These are phyloP conservation scores for Fusarium transvaalense DNA, from an alignment of 2,329 filamentous ascomycete genomes.

Conservation along the genomic window DNA sequence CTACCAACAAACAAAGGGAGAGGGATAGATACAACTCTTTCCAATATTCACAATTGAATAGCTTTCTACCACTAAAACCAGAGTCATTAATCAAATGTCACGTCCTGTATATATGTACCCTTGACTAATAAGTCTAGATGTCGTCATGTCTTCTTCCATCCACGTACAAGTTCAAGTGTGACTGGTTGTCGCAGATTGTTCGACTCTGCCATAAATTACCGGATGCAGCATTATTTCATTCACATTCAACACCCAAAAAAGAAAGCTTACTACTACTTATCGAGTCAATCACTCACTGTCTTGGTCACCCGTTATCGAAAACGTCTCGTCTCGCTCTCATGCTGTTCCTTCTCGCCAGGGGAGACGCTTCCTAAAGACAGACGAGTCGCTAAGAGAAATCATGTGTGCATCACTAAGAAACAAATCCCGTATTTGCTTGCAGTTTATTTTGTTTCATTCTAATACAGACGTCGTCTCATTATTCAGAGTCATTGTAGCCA, in stretches of 20 bases:
- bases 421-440: conserved; percentile 21
- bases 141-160: background rate
- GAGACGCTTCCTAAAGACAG: conserved; percentile 23
- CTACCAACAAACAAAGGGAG: too few species aligned
- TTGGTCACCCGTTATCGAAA: conserved; percentile 30
- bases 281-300: conserved; percentile 3
- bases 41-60: background rate
- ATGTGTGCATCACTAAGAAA: conserved; percentile 9
- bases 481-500: conserved; percentile 31
- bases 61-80: background rate
- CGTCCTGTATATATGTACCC: background rate
- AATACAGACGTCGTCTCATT: conserved; percentile 27
- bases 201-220: conserved; percentile 23
- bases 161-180: conserved; percentile 21
- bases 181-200: conserved; percentile 31
- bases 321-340: conserved; percentile 35
- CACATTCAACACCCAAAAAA: conserved; percentile 1
- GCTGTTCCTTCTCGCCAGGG: conserved; percentile 15
- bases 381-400: conserved; percentile 38
- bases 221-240: conserved; percentile 23
- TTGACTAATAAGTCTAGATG: background rate
- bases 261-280: background rate
- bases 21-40: background rate
- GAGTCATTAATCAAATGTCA: background rate
- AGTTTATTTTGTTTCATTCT: conserved; percentile 23